A percentile compares a stretch with the other conserved stretches of the same genome.
phyloP scores from a whole-genome alignment of 495 filamentous ascomycete genomes.

The Penicillium psychrofluorescens region DNA sequence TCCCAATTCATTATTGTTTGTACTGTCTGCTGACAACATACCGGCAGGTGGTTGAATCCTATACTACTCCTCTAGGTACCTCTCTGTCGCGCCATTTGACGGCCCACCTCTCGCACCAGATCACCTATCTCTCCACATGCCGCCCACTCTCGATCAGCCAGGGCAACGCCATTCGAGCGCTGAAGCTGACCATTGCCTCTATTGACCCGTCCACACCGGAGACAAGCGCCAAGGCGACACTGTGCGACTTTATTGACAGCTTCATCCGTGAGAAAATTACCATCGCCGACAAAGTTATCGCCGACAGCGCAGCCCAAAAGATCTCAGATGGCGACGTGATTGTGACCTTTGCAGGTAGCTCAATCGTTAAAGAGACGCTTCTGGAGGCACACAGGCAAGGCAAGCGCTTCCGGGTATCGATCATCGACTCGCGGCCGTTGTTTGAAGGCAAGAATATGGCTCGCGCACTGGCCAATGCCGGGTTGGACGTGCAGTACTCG shows the following conservation, averaged over 20 bases:
- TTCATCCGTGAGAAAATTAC: conserved; percentile 89
- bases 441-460: conserved; percentile 75
- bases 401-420: conserved; percentile 71
- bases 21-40: conserved; percentile 4
- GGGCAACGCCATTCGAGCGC: conserved; percentile 90
- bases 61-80: conserved; percentile 75
- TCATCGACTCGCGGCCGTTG: conserved; percentile 76
- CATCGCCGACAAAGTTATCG: conserved; percentile 78
- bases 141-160: conserved; percentile 88
- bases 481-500: conserved; percentile 72
- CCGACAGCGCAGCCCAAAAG: conserved; percentile 60
- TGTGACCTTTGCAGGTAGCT: conserved; percentile 83
- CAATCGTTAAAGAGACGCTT: conserved; percentile 74
- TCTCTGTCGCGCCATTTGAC: conserved; percentile 86
- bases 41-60: conserved; percentile 76
- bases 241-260: conserved; percentile 75
- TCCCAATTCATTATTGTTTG: neutral
- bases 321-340: conserved; percentile 77
- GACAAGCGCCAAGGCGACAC: conserved; percentile 62
- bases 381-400: conserved; percentile 60
- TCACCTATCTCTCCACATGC: conserved; percentile 86
- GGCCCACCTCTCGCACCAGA: conserved; percentile 89
- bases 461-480: conserved; percentile 54
- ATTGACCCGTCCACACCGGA: conserved; percentile 80
- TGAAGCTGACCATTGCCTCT: conserved; percentile 81